Evolutionary conservation across 2,329 filamentous ascomycete species (phyloP).

Genomic region (Colletotrichum sp.): DNA sequence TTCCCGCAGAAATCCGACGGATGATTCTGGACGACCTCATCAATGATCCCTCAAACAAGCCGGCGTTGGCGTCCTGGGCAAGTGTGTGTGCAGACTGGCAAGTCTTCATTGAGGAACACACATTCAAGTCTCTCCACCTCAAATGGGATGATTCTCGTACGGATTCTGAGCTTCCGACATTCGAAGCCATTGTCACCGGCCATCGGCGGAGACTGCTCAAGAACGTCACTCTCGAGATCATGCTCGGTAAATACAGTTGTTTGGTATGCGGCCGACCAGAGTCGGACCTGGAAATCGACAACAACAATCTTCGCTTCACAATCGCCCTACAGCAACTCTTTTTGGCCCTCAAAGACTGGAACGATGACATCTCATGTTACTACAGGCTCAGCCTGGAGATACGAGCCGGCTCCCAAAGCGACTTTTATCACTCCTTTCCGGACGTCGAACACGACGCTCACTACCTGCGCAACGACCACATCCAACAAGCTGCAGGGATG

Average conservation of each 20-base stretch:
- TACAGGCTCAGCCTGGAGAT: not conserved
- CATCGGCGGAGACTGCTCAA: not conserved
- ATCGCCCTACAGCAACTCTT: not conserved
- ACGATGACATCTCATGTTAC: not conserved
- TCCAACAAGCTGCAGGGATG: not conserved
- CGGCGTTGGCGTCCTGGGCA: not conserved
- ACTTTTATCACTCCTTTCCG: not conserved
- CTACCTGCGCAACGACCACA: not conserved
- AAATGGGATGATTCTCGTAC: not conserved
- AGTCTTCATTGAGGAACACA: not conserved
- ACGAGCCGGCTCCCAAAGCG: not conserved
- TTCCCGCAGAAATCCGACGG: not conserved
- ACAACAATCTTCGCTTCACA: not conserved
- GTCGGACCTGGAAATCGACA: not conserved
- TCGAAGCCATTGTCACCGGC: not conserved
- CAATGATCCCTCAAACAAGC: not conserved
- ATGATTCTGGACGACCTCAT: not conserved
- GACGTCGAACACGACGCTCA: not conserved
- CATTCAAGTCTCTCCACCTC: not conserved
- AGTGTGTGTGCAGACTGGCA: not conserved
- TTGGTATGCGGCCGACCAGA: not conserved
- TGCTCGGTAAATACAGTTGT: not conserved
- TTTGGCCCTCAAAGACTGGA: not conserved
- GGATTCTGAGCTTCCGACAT: not conserved
- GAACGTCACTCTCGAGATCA: not conserved